phyloP scores from a whole-genome alignment of 169 alveolate species.

The Blepharisma undulans region DNA sequence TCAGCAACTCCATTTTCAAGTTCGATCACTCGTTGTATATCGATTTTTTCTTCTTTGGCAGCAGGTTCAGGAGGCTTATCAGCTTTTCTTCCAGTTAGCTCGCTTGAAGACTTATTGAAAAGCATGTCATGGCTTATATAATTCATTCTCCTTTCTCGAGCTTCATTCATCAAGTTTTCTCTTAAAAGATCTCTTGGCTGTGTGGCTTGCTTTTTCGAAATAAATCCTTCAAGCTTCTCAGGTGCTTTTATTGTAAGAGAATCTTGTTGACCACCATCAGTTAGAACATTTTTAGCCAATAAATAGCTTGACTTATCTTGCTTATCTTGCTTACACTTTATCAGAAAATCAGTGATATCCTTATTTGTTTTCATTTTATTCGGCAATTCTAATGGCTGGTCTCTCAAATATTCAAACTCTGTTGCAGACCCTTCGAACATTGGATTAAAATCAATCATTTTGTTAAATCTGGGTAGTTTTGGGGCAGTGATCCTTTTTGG shows the following conservation, averaged over 20 bases:
- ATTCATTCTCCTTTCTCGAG: neutral
- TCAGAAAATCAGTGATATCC: neutral
- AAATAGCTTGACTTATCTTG: neutral
- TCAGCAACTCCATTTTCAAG: neutral
- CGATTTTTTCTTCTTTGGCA: neutral
- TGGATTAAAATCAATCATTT: neutral
- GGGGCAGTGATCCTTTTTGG: neutral
- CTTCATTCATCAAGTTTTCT: neutral
- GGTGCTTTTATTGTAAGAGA: neutral
- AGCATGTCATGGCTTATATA: neutral
- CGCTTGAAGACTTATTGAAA: neutral
- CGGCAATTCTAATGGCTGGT: neutral
- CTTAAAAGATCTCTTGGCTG: conserved; percentile 28
- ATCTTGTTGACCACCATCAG: neutral
- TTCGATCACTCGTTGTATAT: neutral
- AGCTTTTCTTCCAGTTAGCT: neutral
- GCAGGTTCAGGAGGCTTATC: neutral
- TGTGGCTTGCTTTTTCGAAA: neutral
- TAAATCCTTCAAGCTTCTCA: neutral
- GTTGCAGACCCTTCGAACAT: neutral
- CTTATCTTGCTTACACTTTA: neutral
- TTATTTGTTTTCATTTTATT: neutral
- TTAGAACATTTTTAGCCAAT: conserved; percentile 22
- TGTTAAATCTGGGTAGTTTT: neutral
- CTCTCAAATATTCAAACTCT: conserved; percentile 25